Evolutionary conservation across 108 stramenopile species (phyloP), one percentile per base, ranked within the genome.

Genomic region (Chaetoceros tenuissimus): DNA sequence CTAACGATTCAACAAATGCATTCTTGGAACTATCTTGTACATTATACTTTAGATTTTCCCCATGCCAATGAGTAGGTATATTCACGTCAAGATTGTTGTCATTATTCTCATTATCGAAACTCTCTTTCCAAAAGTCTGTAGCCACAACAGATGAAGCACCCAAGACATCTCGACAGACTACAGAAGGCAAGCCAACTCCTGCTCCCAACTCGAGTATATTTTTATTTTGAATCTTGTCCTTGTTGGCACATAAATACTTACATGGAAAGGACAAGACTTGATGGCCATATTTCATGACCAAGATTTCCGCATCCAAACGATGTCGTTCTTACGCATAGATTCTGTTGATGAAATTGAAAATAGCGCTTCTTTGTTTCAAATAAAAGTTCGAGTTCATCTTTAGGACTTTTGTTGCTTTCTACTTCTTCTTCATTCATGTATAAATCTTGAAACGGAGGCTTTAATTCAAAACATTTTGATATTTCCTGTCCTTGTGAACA

Each of bases 251-350:
- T 26, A n/a, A 59, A 48, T 40, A 59, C 28, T 46, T 52, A 26
- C 26, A 51, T 16, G 30, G 31, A 60, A 21, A 73, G 63, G 2
- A 67, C 72, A 22, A 73, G 60, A 30, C 60, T 50, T 28, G 63
- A 60, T 21, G 68, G 68, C 72, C 72, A 73, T 19, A 73, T 46
- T 23, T 67, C 52, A 29, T 62, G 46, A 13, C 72, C 72, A 17
- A 69, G 53, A 19, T 67, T 68, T 13, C 68, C 63, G 45, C 72
- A 73, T 43, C 72, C 72, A 59, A 73, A 73, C 3, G 73, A 74
- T 22, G 73, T 70, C 48, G 65, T 59, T 31, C 73, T 68, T 18
- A 57, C 51, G 28, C 44, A 17, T 51, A 13, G 26, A 40, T n/a
- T n/a, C n/a, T n/a, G n/a, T n/a, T n/a, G n/a, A n/a, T n/a, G 19